These are phyloP conservation scores for Fusarium sulawesiense DNA, from an alignment of 2,329 filamentous ascomycete genomes.

Conservation along the genomic window DNA sequence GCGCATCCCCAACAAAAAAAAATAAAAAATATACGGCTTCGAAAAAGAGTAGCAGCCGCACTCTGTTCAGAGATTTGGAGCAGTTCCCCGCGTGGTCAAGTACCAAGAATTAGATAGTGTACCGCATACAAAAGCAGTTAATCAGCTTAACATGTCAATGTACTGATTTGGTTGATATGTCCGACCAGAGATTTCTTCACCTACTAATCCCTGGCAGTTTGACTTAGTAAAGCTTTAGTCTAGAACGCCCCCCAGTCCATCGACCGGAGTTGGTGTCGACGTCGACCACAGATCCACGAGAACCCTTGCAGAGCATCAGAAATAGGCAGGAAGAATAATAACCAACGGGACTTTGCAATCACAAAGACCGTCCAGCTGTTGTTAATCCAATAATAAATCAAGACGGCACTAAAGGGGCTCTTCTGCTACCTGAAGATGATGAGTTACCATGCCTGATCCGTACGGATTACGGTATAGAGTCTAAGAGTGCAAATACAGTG, in stretches of 20 bases:
- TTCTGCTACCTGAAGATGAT: slow-evolving; percentile 3
- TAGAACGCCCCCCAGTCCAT: slow-evolving; percentile 24
- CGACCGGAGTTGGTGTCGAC: slow-evolving; percentile 28
- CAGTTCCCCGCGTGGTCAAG: slow-evolving; percentile 23
- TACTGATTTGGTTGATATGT: neutral
- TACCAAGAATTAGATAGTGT: slow-evolving; percentile 1
- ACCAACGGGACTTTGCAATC: slow-evolving; percentile 19
- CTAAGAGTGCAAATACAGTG: neutral
- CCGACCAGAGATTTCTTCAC: slow-evolving; percentile 3
- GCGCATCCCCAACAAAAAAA: slow-evolving; percentile 48
- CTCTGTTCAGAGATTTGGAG: slow-evolving; percentile 38
- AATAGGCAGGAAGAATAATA: slow-evolving; percentile 19
- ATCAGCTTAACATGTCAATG: neutral
- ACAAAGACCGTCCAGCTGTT: neutral
- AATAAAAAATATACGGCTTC: slow-evolving; percentile 26
- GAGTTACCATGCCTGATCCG: neutral
- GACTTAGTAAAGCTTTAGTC: slow-evolving; percentile 12
- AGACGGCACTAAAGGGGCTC: neutral
- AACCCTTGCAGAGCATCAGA: slow-evolving; percentile 30
- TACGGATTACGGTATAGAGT: neutral
- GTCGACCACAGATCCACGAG: slow-evolving; percentile 34
- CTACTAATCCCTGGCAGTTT: slow-evolving; percentile 6
- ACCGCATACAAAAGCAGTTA: fast-evolving
- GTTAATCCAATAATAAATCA: neutral
- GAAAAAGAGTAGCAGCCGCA: slow-evolving; percentile 26